Evolutionary conservation across 352 stramenopile genomes (phyloP).

Genomic region (Phytophthora pseudosyringae): DNA sequence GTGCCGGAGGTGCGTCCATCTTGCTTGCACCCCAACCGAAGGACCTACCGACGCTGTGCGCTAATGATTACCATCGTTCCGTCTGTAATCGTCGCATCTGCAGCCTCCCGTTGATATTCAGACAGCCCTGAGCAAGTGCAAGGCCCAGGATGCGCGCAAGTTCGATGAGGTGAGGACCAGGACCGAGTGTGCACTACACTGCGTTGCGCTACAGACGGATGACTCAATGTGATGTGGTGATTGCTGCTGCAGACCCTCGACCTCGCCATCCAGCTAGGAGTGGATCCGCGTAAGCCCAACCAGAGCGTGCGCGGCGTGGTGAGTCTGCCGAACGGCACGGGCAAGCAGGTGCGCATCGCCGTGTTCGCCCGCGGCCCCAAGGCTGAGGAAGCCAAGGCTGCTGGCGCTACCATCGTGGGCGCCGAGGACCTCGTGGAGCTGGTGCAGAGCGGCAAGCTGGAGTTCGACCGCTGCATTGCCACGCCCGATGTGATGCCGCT

Average conservation of each 20-base stretch:
- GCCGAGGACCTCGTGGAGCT: conserved; percentile 91
- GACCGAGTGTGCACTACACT: not conserved
- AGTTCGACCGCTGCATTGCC: conserved; percentile 93
- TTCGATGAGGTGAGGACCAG: conserved; percentile 78
- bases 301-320: conserved; percentile 89
- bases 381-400: conserved; percentile 89
- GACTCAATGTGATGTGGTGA: conserved; percentile 12
- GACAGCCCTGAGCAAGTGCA: conserved; percentile 61
- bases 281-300: conserved; percentile 90
- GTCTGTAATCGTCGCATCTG: conserved; percentile 1
- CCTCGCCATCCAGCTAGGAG: conserved; percentile 82
- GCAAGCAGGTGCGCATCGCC: conserved; percentile 88
- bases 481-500: conserved; percentile 94
- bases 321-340: conserved; percentile 86
- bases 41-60: not conserved
- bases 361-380: conserved; percentile 92
- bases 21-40: not conserved
- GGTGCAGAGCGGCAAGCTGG: conserved; percentile 89
- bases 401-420: conserved; percentile 90
- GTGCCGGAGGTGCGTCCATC: conserved; percentile 50
- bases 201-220: not conserved
- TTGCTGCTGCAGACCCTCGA: conserved; percentile 69
- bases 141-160: conserved; percentile 69
- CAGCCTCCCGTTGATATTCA: conserved; percentile 70
- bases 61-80: conserved; percentile 12